phyloP scores from a whole-genome alignment of 805 yeast genomes.

The Nakazawaea ernobii region DNA sequence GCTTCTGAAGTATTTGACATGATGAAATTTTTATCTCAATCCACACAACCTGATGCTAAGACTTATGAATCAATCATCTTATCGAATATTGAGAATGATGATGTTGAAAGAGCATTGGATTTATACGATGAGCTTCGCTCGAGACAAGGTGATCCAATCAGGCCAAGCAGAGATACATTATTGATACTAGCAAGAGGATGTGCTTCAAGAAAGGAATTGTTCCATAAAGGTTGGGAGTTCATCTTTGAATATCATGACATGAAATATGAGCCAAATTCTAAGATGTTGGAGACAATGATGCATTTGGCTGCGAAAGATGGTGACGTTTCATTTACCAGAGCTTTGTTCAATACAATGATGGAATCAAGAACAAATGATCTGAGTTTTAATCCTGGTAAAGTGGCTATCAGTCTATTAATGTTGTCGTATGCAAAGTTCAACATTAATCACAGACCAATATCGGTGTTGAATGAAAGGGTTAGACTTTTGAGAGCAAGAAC shows the following conservation, averaged over 20 bases:
- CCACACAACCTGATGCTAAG: conserved; percentile 59
- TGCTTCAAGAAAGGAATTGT: conserved; percentile 40
- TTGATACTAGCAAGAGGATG: conserved; percentile 67
- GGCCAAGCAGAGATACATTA: conserved; percentile 39
- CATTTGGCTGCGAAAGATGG: conserved; percentile 76
- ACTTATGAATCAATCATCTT: conserved; percentile 72
- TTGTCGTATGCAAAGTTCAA: conserved; percentile 32
- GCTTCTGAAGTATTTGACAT: conserved; percentile 75
- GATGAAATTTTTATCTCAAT: conserved; percentile 71
- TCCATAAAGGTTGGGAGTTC: conserved; percentile 69
- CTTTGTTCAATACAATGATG: conserved; percentile 47
- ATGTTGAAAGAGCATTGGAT: conserved; percentile 72
- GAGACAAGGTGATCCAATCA: conserved; percentile 25
- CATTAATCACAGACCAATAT: conserved; percentile 19
- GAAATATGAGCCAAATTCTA: conserved; percentile 27
- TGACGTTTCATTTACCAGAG: conserved; percentile 67
- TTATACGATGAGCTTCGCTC: conserved; percentile 62
- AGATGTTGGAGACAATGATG: conserved; percentile 63
- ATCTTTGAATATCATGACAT: conserved; percentile 55
- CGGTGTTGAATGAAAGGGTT: conserved; percentile 33
- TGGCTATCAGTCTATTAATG: conserved; percentile 33
- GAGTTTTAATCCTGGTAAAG: conserved; percentile 17
- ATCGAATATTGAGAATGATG: conserved; percentile 53
- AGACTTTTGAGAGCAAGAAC: conserved; percentile 34
- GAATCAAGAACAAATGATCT: conserved; percentile 20